Evolutionary conservation across 345 rosid genomes (phyloP), one percentile per base, ranked within the genome.

Genomic region (Raphanus sativus): DNA sequence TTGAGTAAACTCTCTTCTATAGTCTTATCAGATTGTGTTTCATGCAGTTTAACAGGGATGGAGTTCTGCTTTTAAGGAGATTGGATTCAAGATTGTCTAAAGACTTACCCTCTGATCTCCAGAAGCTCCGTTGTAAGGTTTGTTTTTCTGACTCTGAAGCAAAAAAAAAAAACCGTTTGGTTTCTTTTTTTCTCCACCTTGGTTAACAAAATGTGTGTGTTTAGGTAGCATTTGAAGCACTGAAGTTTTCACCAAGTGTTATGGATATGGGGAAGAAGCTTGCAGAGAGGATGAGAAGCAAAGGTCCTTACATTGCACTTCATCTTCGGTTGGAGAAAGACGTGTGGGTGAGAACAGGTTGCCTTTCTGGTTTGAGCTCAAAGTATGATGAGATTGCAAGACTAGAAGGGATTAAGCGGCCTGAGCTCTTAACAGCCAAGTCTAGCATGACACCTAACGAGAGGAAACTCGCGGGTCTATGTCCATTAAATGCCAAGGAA

Each of bases 301-400:
- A 87, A 75, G 98, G 99, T 59, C 94, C 99, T 4, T 95, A 93
- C 76, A 81, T 93, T 72, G 96, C 96, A 12, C 90, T 95, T 77
- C 99, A 93, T 86, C 87, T 91, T 62, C 86, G 97, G 12, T 61
- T 92, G 86, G 98, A 95, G 84, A 91, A 91, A 82, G 98, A 91
- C 64, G 98, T 92, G 8, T 93, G 98, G 98, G 96, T 95, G 75
- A 89, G 97, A 81, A 93, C 97, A 9, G 98, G 97, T 13, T 95
- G 99, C 76, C 93, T 89, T 59, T 90, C 92, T n/a, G 99, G 96
- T 73, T 78, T 90, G 76, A 87, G 83, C 84, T 83, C 81, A 10
- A 83, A 88, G 75, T 92, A 85, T 36, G 97, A 95, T 30, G 97
- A 89, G 80, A 86, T 91, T 32, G 84, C 91, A 5, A 78, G 81